Percentiles rank a stretch among this genome's conserved stretches.
phyloP scores from a whole-genome alignment of 495 filamentous ascomycete species.

The Arthonia radiata region DNA sequence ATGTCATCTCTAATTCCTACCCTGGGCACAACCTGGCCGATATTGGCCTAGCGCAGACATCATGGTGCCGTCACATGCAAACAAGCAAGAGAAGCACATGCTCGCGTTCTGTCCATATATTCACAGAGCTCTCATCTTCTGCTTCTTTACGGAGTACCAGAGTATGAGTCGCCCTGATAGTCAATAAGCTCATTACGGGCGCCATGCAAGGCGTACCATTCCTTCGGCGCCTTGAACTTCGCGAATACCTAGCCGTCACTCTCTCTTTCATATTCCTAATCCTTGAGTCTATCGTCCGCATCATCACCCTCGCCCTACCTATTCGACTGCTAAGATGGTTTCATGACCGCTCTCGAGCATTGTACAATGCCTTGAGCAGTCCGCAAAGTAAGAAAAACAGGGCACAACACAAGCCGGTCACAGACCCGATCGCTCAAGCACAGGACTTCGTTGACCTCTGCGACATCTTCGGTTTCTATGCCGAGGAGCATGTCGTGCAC shows the following conservation, averaged over 20 bases:
- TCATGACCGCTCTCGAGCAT: conserved; percentile 46
- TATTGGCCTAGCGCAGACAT: too few relatives aligned
- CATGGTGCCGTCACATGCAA: too few relatives aligned
- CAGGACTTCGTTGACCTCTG: conserved; percentile 86
- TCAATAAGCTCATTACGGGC: neutral
- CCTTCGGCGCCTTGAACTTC: conserved; percentile 58
- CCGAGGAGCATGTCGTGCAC: conserved; percentile 89
- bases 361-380: conserved; percentile 34
- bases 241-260: conserved; percentile 66
- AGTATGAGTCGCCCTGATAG: too few relatives aligned
- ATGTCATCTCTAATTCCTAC: too few relatives aligned
- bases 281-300: conserved; percentile 53
- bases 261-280: conserved; percentile 59
- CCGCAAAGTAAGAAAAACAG: conserved; percentile 3
- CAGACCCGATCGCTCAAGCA: conserved; percentile 30
- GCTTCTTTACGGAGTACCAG: too few relatives aligned
- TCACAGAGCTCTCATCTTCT: too few relatives aligned
- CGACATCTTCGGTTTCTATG: conserved; percentile 63
- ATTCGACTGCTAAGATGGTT: conserved; percentile 1
- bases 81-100: too few relatives aligned
- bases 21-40: too few relatives aligned
- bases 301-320: conserved; percentile 71
- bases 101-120: too few relatives aligned
- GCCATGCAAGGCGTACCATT: conserved; percentile 55
- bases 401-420: conserved; percentile 15